These are phyloP conservation scores for Sedum album DNA, from an alignment of 164 flowering plant genomes.

Conservation along the genomic window DNA sequence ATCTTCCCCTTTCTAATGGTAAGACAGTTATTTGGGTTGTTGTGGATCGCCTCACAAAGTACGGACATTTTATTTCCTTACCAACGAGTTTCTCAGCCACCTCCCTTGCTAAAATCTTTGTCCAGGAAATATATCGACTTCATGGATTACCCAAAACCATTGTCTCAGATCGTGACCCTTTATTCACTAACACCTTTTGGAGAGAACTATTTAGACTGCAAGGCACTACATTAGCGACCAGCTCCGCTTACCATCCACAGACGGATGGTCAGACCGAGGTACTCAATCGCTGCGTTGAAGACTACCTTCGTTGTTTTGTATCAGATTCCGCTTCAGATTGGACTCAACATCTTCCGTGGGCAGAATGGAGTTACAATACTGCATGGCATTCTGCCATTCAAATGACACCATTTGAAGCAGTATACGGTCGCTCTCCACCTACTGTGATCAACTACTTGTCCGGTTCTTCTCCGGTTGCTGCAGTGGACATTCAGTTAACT, in stretches of 20 bases:
- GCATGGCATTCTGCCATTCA: neutral
- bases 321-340: neutral
- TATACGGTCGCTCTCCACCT: slow-evolving; percentile 12
- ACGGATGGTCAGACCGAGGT: slow-evolving; percentile 13
- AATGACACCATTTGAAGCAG: slow-evolving; percentile 9
- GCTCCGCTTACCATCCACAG: slow-evolving; percentile 12
- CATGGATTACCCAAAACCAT: neutral
- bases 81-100: neutral
- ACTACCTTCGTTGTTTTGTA: slow-evolving; percentile 9
- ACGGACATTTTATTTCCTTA: slow-evolving; percentile 12
- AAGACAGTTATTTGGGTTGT: neutral
- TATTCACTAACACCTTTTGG: slow-evolving; percentile 8
- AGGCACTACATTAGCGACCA: neutral
- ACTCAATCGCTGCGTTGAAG: slow-evolving; percentile 9
- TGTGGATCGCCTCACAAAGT: slow-evolving; percentile 2
- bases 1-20: neutral
- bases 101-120: neutral
- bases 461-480: neutral
- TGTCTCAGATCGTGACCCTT: neutral
- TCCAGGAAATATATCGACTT: neutral
- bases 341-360: slow-evolving; percentile 8
- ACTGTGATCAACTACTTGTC: too few relatives aligned
- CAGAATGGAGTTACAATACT: slow-evolving; percentile 11
- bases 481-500: neutral
- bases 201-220: neutral